These are phyloP conservation scores for Pichia californica DNA, from an alignment of 805 yeast genomes.

Conservation along the genomic window DNA sequence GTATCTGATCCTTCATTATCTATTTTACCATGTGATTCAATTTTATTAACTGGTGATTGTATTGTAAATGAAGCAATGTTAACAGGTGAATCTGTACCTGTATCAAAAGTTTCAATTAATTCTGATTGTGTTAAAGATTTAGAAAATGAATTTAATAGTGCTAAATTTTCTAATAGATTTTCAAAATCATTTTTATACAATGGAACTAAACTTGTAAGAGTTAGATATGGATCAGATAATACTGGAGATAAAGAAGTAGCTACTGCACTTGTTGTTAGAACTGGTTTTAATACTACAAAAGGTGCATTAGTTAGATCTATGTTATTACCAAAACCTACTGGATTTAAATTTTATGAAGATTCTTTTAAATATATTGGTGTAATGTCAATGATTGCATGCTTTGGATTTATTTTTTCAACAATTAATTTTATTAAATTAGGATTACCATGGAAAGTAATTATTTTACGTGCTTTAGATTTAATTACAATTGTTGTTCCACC, in stretches of 20 bases:
- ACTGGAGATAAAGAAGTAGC: constrained; percentile 69
- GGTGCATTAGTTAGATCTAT: constrained; percentile 91
- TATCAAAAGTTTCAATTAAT: constrained; percentile 67
- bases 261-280: constrained; percentile 77
- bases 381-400: constrained; percentile 76
- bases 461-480: constrained; percentile 85
- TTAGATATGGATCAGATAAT: constrained; percentile 53
- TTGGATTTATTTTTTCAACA: constrained; percentile 83
- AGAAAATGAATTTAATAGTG: constrained; percentile 46
- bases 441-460: constrained; percentile 58
- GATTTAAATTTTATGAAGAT: constrained; percentile 88
- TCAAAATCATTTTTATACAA: constrained; percentile 73
- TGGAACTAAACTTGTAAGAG: constrained; percentile 86
- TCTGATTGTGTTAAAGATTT: constrained; percentile 54
- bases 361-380: constrained; percentile 95
- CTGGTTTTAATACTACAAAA: constrained; percentile 93
- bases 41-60: constrained; percentile 85
- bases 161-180: constrained; percentile 55
- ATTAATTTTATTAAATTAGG: constrained; percentile 76
- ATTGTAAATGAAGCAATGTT: constrained; percentile 97
- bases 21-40: constrained; percentile 81
- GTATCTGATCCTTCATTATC: constrained; percentile 76
- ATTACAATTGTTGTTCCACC: constrained; percentile 98
- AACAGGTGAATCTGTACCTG: constrained; percentile 98
- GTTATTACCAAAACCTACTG: constrained; percentile 93